phyloP scores from a whole-genome alignment of 2,329 filamentous ascomycete species.

The Myriosclerotinia scirpicola region DNA sequence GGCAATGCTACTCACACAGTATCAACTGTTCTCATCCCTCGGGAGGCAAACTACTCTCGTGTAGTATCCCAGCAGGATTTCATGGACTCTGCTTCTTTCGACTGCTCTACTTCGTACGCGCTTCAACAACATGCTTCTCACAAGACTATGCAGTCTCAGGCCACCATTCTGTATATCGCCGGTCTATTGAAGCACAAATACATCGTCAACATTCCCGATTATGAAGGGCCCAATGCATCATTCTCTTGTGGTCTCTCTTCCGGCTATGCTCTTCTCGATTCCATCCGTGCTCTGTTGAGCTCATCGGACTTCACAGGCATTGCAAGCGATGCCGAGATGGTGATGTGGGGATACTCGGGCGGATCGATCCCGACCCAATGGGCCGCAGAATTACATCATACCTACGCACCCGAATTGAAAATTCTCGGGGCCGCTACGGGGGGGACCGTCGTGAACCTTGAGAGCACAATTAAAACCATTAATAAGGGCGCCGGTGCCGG shows the following conservation, averaged over 20 bases:
- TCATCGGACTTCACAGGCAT: not conserved
- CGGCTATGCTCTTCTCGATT: constrained; percentile 30
- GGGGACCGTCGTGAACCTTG: constrained; percentile 47
- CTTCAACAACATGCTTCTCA: not conserved
- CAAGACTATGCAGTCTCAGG: constrained; percentile 39
- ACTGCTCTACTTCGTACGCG: constrained; percentile 44
- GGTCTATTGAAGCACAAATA: constrained; percentile 23
- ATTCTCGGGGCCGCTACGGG: constrained; percentile 52
- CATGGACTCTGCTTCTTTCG: constrained; percentile 44
- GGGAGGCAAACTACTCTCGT: not conserved
- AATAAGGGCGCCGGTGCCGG: constrained; percentile 42
- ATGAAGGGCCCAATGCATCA: constrained; percentile 28
- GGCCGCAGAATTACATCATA: constrained; percentile 52
- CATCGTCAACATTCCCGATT: constrained; percentile 30
- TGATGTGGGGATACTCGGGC: constrained; percentile 57
- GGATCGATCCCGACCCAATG: constrained; percentile 53
- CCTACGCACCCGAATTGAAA: constrained; percentile 54
- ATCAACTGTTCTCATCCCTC: constrained; percentile 44
- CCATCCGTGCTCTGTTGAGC: constrained; percentile 27
- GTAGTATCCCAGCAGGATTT: constrained; percentile 48
- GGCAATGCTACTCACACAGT: constrained; percentile 43
- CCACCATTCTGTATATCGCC: constrained; percentile 27
- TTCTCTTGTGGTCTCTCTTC: constrained; percentile 25
- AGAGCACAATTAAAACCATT: constrained; percentile 41
- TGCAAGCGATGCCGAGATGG: not conserved